A percentile compares a stretch with the other conserved stretches of the same genome.
Conservation (phyloP, 352 stramenopile genomes). For the Globisporangium radiosum region DNA sequence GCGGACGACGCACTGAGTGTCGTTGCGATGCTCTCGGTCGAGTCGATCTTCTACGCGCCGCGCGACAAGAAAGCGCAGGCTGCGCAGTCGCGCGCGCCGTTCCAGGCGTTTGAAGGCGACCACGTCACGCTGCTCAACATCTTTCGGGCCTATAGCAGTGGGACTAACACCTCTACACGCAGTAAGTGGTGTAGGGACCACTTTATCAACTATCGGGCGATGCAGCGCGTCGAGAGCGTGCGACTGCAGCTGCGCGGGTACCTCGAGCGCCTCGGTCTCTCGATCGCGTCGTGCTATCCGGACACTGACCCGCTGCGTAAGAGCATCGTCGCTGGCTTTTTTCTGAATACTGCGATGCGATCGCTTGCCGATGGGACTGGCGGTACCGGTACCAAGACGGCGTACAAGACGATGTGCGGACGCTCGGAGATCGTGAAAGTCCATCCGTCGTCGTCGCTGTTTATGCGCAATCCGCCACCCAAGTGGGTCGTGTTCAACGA, state of each 20-base stretch:
- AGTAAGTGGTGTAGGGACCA: constrained; percentile 85
- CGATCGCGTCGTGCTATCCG: constrained; percentile 62
- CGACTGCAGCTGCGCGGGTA: constrained; percentile 64
- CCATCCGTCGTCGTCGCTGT: constrained; percentile 84
- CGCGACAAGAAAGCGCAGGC: constrained; percentile 80
- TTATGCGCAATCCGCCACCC: constrained; percentile 82
- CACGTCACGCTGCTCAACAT: constrained; percentile 83
- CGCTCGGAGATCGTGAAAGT: constrained; percentile 82
- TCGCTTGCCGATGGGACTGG: constrained; percentile 51
- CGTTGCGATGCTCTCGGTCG: constrained; percentile 86
- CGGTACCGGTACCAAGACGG: constrained; percentile 61
- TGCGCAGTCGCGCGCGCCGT: constrained; percentile 68
- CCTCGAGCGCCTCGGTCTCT: constrained; percentile 59
- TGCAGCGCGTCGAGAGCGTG: constrained; percentile 83
- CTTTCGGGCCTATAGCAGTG: constrained; percentile 62
- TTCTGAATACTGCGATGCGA: constrained; percentile 85
- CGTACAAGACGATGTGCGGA: constrained; percentile 83
- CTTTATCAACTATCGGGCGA: constrained; percentile 79
- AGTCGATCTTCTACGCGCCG: constrained; percentile 87
- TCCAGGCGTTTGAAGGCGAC: constrained; percentile 78
- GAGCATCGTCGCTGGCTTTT: constrained; percentile 85
- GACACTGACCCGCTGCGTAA: constrained; percentile 82
- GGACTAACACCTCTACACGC: constrained; percentile 44
- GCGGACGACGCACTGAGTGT: constrained; percentile 81
- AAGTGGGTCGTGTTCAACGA: constrained; percentile 89